Conservation (phyloP, 345 rosid genomes). For the Eucalyptus marginata region DNA sequence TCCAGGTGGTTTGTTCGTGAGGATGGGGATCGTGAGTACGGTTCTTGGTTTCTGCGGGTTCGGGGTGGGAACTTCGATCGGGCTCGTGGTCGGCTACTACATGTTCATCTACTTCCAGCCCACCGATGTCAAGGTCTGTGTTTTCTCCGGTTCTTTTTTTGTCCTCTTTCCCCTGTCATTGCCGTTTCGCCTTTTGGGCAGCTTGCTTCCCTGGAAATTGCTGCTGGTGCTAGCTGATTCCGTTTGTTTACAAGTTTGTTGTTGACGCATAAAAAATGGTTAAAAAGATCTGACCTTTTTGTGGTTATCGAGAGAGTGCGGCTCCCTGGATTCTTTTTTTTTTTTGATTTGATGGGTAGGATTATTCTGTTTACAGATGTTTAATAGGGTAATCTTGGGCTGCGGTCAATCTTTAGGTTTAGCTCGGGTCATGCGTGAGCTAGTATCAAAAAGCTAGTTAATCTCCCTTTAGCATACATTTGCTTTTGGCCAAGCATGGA, state of each 20-base stretch:
- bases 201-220: background rate
- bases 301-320: background rate
- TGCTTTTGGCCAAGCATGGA: background rate
- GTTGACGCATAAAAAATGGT: background rate
- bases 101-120: constrained; percentile 66
- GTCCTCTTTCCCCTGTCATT: background rate
- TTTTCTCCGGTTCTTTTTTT: background rate
- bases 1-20: background rate
- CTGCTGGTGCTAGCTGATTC: background rate
- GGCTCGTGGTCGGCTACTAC: constrained; percentile 60
- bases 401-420: background rate
- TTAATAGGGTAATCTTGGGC: background rate
- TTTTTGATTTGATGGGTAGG: background rate
- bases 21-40: constrained; percentile 23
- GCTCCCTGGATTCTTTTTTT: background rate
- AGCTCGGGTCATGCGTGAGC: background rate
- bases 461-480: background rate
- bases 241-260: background rate
- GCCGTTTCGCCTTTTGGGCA: background rate
- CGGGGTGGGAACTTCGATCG: constrained; percentile 72
- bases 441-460: background rate
- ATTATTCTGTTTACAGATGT: background rate
- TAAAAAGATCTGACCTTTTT: background rate
- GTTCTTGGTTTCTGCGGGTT: constrained; percentile 59
- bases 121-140: constrained; percentile 55